Base-by-base conservation (phyloP, 139 green algal species). In the Tetraselmis striata region DNA sequence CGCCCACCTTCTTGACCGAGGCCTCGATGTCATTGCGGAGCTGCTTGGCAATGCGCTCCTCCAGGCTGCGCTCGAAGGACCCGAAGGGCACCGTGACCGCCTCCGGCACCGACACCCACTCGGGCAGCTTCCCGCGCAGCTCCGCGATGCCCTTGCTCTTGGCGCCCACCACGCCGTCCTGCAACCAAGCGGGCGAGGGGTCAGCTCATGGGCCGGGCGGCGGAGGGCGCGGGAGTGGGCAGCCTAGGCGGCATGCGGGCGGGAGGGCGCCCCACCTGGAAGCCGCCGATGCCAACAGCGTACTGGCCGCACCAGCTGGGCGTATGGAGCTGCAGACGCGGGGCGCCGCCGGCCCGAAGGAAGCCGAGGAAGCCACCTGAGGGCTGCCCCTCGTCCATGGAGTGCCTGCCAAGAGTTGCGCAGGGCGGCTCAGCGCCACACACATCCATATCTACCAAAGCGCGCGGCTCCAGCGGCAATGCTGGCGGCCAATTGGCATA, bases 111-210 rank as follows among this genome's bases (percentile, higher is more conserved):
- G 86, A 81, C 80, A 99, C 95, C 85, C 86, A 93, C 23, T 92
- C 84, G 0, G 97, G 97, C 76, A 99, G 89, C 83, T 95, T 91
- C 76, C 94, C 93, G 0, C 95, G 81, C 86, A 98, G 88, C 11
- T 5, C 45, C 45, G 95, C 95, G 76, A 99, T 85, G 92, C 99
- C 99, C 75, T 95, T 94, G 78, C 88, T 94, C 91, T 99, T 99
- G 82, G 97, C 97, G 27, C 97, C 97, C 80, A 99, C 97, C 67
- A 98, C 88, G 28, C 91, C 94, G 77, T 95, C 80, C 32, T 83
- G 86, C 45, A 18, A n/a, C n/a, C n/a, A n/a, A n/a, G n/a, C n/a
- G n/a, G n/a, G n/a, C n/a, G n/a, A n/a, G n/a, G n/a, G n/a, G n/a
- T n/a, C n/a, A n/a, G n/a, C n/a, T n/a, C n/a, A n/a, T n/a, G n/a